Conservation (phyloP, 2,329 filamentous ascomycete species). For the Aspergillus carbonarius region DNA sequence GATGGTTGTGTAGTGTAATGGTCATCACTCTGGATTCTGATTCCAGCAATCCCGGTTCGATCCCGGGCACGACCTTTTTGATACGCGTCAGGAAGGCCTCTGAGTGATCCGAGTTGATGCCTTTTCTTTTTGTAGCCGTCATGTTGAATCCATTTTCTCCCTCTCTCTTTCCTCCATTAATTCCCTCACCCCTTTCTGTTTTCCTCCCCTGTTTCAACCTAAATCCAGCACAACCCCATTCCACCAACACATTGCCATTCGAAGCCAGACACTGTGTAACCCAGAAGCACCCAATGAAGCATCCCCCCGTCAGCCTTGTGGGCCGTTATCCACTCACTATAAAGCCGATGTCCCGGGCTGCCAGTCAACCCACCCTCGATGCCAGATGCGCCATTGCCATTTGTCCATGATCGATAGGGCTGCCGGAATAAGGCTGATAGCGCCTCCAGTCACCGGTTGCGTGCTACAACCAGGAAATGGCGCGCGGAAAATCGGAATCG, state of each 20-base stretch:
- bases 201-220: no score
- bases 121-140: no score
- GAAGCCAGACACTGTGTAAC: neutral
- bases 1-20: neutral
- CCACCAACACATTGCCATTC: no score
- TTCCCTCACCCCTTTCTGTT: no score
- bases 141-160: no score
- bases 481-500: neutral
- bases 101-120: no score
- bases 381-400: neutral
- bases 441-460: neutral
- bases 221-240: no score
- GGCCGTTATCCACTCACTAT: neutral
- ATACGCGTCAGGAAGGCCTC: neutral
- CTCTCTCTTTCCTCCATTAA: no score
- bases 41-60: neutral
- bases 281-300: neutral
- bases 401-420: neutral
- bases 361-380: neutral
- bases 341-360: neutral
- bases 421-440: slow-evolving; percentile 1
- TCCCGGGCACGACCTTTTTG: neutral
- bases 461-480: neutral
- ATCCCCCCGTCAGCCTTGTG: slow-evolving; percentile 1
- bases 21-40: neutral